phyloP scores from a whole-genome alignment of 2,329 filamentous ascomycete genomes.

The Dactylella cylindrospora region DNA sequence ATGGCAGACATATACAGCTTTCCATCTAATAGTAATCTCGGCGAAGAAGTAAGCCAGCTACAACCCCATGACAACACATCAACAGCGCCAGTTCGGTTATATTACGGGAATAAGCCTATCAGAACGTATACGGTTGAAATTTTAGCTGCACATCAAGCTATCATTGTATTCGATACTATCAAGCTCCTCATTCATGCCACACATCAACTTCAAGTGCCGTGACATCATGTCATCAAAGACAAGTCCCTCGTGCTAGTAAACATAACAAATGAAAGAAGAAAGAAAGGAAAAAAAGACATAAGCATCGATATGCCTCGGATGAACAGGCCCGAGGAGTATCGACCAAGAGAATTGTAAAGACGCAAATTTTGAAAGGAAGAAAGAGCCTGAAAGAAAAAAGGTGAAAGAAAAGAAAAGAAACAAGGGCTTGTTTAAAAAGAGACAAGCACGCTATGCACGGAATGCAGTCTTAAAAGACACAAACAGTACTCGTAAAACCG shows the following conservation, averaged over 20 bases:
- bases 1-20: too few species aligned
- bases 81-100: too few species aligned
- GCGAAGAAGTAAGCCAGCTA: too few species aligned
- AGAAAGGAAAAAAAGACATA: background rate
- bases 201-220: slow-evolving; percentile 3
- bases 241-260: too few species aligned
- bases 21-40: too few species aligned
- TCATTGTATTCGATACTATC: too few species aligned
- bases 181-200: slow-evolving; percentile 6
- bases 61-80: too few species aligned
- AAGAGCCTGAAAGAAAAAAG: background rate
- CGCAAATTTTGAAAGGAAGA: background rate
- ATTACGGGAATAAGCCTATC: too few species aligned
- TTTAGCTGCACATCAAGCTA: too few species aligned
- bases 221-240: slow-evolving; percentile 8
- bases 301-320: too few species aligned
- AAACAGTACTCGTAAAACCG: slow-evolving; percentile 4
- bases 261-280: background rate
- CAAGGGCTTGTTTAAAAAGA: background rate
- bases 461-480: background rate
- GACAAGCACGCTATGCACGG: background rate
- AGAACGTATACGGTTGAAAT: too few species aligned
- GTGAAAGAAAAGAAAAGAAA: background rate
- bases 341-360: background rate
- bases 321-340: background rate